Base-by-base conservation (phyloP, 169 alveolate genomes). In the Neospora caninum region DNA sequence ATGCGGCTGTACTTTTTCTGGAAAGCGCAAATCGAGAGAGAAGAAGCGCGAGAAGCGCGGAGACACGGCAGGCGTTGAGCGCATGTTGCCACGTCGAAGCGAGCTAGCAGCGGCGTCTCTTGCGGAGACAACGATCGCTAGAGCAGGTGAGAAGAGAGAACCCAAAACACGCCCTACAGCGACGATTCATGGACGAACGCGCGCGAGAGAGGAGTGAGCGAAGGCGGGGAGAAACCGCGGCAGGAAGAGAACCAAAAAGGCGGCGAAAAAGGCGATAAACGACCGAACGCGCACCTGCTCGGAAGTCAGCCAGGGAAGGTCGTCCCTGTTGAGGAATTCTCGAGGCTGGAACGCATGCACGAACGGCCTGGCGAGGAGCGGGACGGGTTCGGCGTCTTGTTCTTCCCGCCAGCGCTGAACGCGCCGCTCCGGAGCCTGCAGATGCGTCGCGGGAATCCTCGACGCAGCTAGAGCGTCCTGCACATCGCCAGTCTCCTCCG, bases 1-100 rank as follows among this genome's bases (percentile, higher is more conserved):
- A 82, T 82, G 27, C 89, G 89, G 25, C 89, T 82, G 89, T 82
- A 82, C 39, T 41, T 22, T 29, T 67, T 25, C 89, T 82, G 67
- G 6, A 41, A 42, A 41, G 7, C 10, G 34, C 27, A 41, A 18
- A 18, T 53, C 64, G 64, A 7, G 31, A 64, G n/a, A 64, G 73
- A 9, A 64, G 20, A 4, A 7, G 73, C 31, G 73, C n/a, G 7
- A 22, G 73, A 64, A 27, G 20, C 58, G 58, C 58, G 58, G 58
- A 4, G 58, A n/a, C 80, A n/a, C 29, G 38, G 9, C 29, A 69
- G 9, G 31, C 80, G 9, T 29, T n/a, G 38, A 7, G n/a, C n/a
- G n/a, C n/a, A n/a, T n/a, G n/a, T n/a, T n/a, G n/a, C n/a, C n/a
- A n/a, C n/a, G n/a, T n/a, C n/a, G n/a, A n/a, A n/a, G n/a, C n/a